Base-by-base conservation (phyloP, 2,329 filamentous ascomycete genomes). In the Colletotrichum falcatum region DNA sequence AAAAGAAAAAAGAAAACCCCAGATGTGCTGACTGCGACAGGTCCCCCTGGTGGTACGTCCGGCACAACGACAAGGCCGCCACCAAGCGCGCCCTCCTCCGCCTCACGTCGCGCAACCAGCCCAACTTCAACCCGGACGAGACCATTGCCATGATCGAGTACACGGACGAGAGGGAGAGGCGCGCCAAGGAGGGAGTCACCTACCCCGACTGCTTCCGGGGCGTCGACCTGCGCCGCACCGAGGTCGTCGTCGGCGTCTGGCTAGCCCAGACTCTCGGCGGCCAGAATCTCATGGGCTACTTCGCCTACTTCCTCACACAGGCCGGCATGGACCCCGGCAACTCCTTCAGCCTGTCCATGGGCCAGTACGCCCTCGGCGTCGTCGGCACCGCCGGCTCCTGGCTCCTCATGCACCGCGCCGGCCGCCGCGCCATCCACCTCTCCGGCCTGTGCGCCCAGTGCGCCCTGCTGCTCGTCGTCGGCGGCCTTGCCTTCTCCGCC, bases 191-290 rank as follows among this genome's bases (percentile, higher is more conserved):
- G 9, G 85, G 86, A 1, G 81, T 82, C 0, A 79, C 74, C 0
- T 89, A 88, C 74, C 72, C 72, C 18, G 85, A 89, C 75, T 86
- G 85, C 75, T 89, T 90, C 80, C 82, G 79, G 44, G 85, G 85
- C 7, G 74, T 83, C 37, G 84, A 90, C 73, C 78, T 85, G 1
- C 82, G 85, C n/a, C 80, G 87, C 23, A 88, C 86, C 8, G 85
- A 87, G 74, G 85, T 88, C 37, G 85, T 86, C 1, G 78, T 85
- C 39, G 79, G 82, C 23, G 81, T 86, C 54, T 87, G 84, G 81
- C 78, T 84, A 1, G 83, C 86, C 16, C 84, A 87, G 73, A 83
- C 82, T 0, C 79, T 86, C 0, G 81, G 83, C 23, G 85, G 85
- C 8, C 81, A 83, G 62, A 84, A 83, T 51, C 78, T 88, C 42